Evolutionary conservation across 2,329 filamentous ascomycete species (phyloP), one percentile per base, ranked within the genome.

Genomic region (Aciculosporium take): DNA sequence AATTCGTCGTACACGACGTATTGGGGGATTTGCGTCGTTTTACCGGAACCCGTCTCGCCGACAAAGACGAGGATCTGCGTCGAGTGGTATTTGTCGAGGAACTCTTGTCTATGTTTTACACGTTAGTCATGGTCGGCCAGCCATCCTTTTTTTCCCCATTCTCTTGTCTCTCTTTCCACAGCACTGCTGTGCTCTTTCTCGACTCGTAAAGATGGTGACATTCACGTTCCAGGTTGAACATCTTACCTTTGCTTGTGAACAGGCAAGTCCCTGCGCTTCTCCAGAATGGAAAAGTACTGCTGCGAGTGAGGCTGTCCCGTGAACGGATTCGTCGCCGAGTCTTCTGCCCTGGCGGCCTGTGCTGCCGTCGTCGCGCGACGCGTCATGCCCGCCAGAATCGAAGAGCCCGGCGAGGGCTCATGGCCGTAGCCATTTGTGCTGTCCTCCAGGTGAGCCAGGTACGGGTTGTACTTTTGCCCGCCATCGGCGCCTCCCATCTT

Each of bases 11-110:
- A 96, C 31, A 98, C 77, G 50, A 98, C 89, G 61, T 95, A 98
- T 62, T 98, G 91, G 2, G 91, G 91, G 46, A 98, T 96, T 69
- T 98, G 91, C 0, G 91, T 98, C 4, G 91, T 98, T 69, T 98
- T 98, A 67, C 91, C 91, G 50, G 91, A 98, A 76, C 93, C 91
- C 7, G 91, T 98, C 71, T 98, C 91, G 68, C 91, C 91, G 49
- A 98, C 91, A 56, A 98, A 95, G 54, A 98, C 91, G 46, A 98
- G 78, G 51, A 98, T 95, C 65, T 98, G 91, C 20, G 81, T 85
- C 54, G 82, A 78, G 55, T 98, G 93, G 65, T 93, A 98, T 56
- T 94, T 76, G 56, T 88, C 69, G 45, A 98, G 73, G 58, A 98
- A 98, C 59, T 98, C 91, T 62, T 91, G 78, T 61, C 84, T 84